Evolutionary conservation across 2,329 filamentous ascomycete species (phyloP).

Genomic region (Colletotrichum nymphaeae): DNA sequence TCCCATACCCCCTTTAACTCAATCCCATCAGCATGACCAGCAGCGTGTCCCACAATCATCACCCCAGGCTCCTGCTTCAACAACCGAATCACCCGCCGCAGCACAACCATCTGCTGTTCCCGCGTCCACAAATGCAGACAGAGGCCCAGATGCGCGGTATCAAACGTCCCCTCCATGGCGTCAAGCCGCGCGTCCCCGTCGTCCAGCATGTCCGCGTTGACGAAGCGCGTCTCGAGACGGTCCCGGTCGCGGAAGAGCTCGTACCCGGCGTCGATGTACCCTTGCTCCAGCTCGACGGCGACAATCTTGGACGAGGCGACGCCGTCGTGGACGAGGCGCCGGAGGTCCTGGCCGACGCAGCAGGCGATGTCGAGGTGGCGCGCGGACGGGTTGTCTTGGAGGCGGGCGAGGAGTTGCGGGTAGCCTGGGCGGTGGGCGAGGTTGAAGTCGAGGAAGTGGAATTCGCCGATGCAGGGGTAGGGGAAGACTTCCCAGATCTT

Average conservation of each 20-base stretch:
- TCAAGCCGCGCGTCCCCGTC: slow-evolving; percentile 35
- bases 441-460: slow-evolving; percentile 36
- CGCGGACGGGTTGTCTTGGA: slow-evolving; percentile 25
- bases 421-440: slow-evolving; percentile 17
- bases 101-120: slow-evolving; percentile 35
- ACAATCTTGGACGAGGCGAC: slow-evolving; percentile 37
- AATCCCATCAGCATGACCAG: slow-evolving; percentile 32
- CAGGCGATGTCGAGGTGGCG: slow-evolving; percentile 43
- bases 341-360: slow-evolving; percentile 44
- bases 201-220: slow-evolving; percentile 39
- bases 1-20: background rate
- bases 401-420: slow-evolving; percentile 34
- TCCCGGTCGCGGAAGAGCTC: slow-evolving; percentile 42
- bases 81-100: slow-evolving; percentile 24
- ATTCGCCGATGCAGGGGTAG: slow-evolving; percentile 35
- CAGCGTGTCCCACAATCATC: slow-evolving; percentile 30
- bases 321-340: slow-evolving; percentile 41
- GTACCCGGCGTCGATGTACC: slow-evolving; percentile 40
- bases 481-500: slow-evolving; percentile 35
- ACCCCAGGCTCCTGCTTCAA: slow-evolving; percentile 22
- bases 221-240: slow-evolving; percentile 37
- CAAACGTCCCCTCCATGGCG: slow-evolving; percentile 32
- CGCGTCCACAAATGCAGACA: slow-evolving; percentile 42
- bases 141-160: slow-evolving; percentile 41
- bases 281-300: slow-evolving; percentile 40